phyloP scores from a whole-genome alignment of 2,329 filamentous ascomycete genomes.

The Periconia sp. region DNA sequence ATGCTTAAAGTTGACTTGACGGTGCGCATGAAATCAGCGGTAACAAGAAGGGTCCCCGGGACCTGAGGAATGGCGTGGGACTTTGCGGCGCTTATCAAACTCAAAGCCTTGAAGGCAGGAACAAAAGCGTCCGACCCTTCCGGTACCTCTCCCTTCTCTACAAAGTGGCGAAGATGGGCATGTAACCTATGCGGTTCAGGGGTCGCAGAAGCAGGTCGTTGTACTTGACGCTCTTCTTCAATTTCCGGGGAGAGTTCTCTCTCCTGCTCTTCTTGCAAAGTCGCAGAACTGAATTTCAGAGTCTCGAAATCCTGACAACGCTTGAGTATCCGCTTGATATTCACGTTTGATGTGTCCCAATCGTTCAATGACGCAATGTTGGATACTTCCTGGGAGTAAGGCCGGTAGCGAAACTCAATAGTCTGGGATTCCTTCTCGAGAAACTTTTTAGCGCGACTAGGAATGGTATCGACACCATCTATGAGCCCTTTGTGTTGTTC shows the following conservation, averaged over 20 bases:
- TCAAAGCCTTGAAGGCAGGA: constrained; percentile 56
- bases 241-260: constrained; percentile 70
- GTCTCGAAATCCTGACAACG: constrained; percentile 33
- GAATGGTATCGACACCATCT: constrained; percentile 25
- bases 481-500: constrained; percentile 50
- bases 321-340: constrained; percentile 24
- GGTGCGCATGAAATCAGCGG: constrained; percentile 58
- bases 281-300: constrained; percentile 38
- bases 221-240: constrained; percentile 63
- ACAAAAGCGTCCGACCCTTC: constrained; percentile 43
- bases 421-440: constrained; percentile 62
- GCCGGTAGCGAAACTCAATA: constrained; percentile 60
- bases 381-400: constrained; percentile 17
- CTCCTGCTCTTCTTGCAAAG: constrained; percentile 70
- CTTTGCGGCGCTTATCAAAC: constrained; percentile 48
- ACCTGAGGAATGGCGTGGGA: constrained; percentile 45
- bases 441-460: constrained; percentile 49
- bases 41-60: constrained; percentile 53
- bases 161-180: constrained; percentile 50
- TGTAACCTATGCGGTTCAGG: constrained; percentile 55
- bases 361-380: background rate
- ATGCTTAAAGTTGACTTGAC: constrained; percentile 40
- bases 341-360: constrained; percentile 23
- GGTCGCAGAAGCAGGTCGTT: constrained; percentile 52
- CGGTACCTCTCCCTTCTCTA: constrained; percentile 42